Conservation (phyloP, 192 early-diverging fungal species). For the Geranomyces variabilis region DNA sequence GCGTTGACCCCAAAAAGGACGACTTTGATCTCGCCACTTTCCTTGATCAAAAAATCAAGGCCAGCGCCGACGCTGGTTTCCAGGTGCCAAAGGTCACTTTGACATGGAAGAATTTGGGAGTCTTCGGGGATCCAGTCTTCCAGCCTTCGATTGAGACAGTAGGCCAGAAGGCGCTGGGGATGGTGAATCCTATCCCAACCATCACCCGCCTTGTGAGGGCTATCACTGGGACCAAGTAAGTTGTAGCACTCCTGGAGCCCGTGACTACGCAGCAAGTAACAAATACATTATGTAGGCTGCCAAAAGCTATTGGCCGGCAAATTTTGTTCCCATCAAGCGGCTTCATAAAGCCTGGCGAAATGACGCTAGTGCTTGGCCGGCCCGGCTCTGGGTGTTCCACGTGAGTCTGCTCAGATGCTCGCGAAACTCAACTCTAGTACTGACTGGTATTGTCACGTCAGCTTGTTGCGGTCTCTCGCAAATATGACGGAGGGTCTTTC, state of each 20-base stretch:
- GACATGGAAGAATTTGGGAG: slow-evolving; percentile 18
- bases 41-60: neutral
- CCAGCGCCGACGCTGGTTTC: slow-evolving; percentile 16
- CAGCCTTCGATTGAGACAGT: slow-evolving; percentile 22
- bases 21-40: slow-evolving; percentile 24
- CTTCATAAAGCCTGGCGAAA: slow-evolving; percentile 73
- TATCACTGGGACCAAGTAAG: slow-evolving; percentile 23
- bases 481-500: slow-evolving; percentile 58
- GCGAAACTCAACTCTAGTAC: neutral
- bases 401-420: neutral
- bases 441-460: neutral
- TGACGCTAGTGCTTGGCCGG: slow-evolving; percentile 69
- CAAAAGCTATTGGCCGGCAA: neutral
- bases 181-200: slow-evolving; percentile 19
- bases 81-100: slow-evolving; percentile 22
- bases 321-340: slow-evolving; percentile 69
- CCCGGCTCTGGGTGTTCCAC: slow-evolving; percentile 73
- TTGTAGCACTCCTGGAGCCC: neutral
- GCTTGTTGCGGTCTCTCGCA: slow-evolving; percentile 62
- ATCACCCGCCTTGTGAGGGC: neutral
- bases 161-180: neutral
- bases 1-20: slow-evolving; percentile 23
- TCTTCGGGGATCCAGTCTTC: slow-evolving; percentile 15
- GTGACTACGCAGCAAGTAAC: neutral
- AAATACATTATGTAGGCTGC: slow-evolving; percentile 1